Evolutionary conservation across 2,329 filamentous ascomycete genomes (phyloP).

Genomic region (Talaromyces marneffei): DNA sequence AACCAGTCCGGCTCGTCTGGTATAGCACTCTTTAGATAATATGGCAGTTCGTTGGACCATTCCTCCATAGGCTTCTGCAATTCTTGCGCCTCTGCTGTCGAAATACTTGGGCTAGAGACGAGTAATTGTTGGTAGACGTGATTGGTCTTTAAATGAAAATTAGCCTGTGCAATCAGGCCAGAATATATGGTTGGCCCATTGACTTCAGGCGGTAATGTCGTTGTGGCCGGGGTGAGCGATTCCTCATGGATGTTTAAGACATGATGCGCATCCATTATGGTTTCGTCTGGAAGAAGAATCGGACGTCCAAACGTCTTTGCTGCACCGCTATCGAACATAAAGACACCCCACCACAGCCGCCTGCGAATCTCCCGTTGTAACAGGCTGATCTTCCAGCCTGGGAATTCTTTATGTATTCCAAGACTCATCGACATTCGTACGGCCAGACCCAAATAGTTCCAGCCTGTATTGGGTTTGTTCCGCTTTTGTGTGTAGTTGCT

Average conservation of each 20-base stretch:
- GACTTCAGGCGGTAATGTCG: slow-evolving; percentile 32
- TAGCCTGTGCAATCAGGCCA: slow-evolving; percentile 38
- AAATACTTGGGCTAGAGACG: slow-evolving; percentile 38
- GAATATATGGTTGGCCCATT: slow-evolving; percentile 40
- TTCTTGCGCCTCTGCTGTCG: slow-evolving; percentile 36
- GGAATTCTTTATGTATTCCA: slow-evolving; percentile 48
- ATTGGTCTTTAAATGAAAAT: slow-evolving; percentile 41
- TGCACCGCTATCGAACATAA: slow-evolving; percentile 46
- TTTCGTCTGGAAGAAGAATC: slow-evolving; percentile 41
- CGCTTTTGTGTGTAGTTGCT: slow-evolving; percentile 48
- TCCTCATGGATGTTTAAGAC: slow-evolving; percentile 43
- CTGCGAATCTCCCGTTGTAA: slow-evolving; percentile 38
- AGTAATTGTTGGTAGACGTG: slow-evolving; percentile 41
- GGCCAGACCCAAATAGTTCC: slow-evolving; percentile 46
- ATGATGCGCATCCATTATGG: slow-evolving; percentile 40
- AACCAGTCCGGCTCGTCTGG: slow-evolving; percentile 31
- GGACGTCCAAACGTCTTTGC: slow-evolving; percentile 48
- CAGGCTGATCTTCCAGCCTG: slow-evolving; percentile 42
- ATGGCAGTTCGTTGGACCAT: slow-evolving; percentile 38
- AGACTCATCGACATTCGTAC: slow-evolving; percentile 47
- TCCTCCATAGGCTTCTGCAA: slow-evolving; percentile 40
- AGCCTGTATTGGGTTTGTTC: slow-evolving; percentile 48
- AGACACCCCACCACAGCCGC: slow-evolving; percentile 40
- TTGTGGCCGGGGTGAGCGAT: slow-evolving; percentile 34
- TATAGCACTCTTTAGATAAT: slow-evolving; percentile 35